Evolutionary conservation across 352 stramenopile species (phyloP).

Genomic region (Phytophthora chlamydospora): DNA sequence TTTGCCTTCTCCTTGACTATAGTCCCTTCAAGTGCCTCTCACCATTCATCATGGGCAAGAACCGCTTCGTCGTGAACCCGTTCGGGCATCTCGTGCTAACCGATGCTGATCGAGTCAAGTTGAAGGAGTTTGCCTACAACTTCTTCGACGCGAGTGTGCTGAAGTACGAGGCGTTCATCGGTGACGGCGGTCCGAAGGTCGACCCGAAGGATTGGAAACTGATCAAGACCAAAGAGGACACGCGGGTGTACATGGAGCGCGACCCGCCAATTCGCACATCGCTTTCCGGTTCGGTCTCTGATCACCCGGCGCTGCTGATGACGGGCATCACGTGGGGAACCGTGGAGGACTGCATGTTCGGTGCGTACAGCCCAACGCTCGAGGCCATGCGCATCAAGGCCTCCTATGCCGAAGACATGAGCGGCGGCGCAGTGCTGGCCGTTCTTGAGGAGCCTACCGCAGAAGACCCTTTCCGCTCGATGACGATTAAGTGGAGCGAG

Average conservation of each 20-base stretch:
- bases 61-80: constrained; percentile 33
- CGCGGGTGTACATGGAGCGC: constrained; percentile 33
- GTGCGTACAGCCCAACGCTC: constrained; percentile 31
- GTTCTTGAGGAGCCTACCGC: constrained; percentile 40
- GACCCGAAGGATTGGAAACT: constrained; percentile 41
- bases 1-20: too few relatives aligned
- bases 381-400: constrained; percentile 44
- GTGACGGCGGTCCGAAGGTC: constrained; percentile 29
- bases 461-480: constrained; percentile 49
- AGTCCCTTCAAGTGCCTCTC: background rate
- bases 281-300: constrained; percentile 6
- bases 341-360: constrained; percentile 46
- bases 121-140: constrained; percentile 32
- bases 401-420: constrained; percentile 47
- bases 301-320: constrained; percentile 30
- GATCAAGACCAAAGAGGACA: constrained; percentile 37
- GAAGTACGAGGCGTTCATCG: constrained; percentile 48
- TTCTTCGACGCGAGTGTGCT: constrained; percentile 30
- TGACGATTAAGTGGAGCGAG: constrained; percentile 40
- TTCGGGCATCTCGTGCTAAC: constrained; percentile 25
- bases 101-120: constrained; percentile 10
- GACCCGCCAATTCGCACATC: constrained; percentile 20
- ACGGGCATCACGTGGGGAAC: constrained; percentile 35
- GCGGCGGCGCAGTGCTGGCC: constrained; percentile 46
- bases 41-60: constrained; percentile 21